Conservation (phyloP, 139 green algal species). For the Nannochloris sp. region DNA sequence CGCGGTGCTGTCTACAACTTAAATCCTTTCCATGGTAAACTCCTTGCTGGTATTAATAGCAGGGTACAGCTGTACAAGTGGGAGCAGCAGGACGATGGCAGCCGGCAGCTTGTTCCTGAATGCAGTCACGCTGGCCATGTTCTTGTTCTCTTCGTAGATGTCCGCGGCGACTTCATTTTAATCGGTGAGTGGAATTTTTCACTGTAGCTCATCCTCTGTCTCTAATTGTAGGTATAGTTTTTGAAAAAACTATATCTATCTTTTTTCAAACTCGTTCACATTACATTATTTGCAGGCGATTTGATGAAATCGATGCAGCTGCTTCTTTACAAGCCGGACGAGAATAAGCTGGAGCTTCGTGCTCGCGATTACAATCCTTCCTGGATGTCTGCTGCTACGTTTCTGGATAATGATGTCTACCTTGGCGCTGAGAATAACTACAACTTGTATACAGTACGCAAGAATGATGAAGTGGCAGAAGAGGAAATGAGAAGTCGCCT, state of each 20-base stretch:
- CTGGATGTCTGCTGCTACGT: constrained; percentile 79
- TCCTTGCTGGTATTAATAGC: constrained; percentile 87
- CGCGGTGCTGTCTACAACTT: constrained; percentile 82
- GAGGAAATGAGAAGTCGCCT: constrained; percentile 73
- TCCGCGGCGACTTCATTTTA: constrained; percentile 78
- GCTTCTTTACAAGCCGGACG: constrained; percentile 64
- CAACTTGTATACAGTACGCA: constrained; percentile 81
- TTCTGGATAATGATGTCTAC: constrained; percentile 88
- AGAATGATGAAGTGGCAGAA: constrained; percentile 65
- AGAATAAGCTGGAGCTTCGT: constrained; percentile 48
- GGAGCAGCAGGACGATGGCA: constrained; percentile 29
- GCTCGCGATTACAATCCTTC: constrained; percentile 78
- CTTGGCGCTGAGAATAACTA: constrained; percentile 71
- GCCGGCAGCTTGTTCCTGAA: constrained; percentile 61
- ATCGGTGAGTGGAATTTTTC: constrained; percentile 89
- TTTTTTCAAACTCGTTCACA: not conserved
- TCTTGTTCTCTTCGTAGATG: constrained; percentile 71
- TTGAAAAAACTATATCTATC: not conserved
- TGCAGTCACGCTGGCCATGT: constrained; percentile 71
- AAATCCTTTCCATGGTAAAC: constrained; percentile 60
- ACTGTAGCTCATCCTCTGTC: constrained; percentile 65
- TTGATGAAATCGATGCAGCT: constrained; percentile 94
- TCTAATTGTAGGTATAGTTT: not conserved
- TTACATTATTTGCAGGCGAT: constrained; percentile 57
- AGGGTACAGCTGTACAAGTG: constrained; percentile 81